These are phyloP conservation scores for button mushroom (Agaricus bisporus) DNA, from an alignment of 768 basidiomycete species.

Conservation along the genomic window DNA sequence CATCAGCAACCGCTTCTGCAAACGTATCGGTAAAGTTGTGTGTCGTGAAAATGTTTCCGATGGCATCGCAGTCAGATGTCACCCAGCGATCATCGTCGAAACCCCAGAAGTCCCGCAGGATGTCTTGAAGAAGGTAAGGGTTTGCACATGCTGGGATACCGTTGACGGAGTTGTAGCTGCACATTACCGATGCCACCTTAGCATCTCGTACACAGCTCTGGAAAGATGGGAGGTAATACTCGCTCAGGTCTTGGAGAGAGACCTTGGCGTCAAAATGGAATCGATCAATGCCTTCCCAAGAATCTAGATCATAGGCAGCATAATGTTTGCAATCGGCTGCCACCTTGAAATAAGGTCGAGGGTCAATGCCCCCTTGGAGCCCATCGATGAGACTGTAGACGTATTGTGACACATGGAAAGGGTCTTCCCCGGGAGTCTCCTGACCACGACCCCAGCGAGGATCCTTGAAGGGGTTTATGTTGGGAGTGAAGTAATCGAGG, in stretches of 20 bases:
- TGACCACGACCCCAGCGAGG: slow-evolving; percentile 60
- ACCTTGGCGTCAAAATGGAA: slow-evolving; percentile 49
- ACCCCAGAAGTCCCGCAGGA: slow-evolving; percentile 46
- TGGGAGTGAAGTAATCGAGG: slow-evolving; percentile 52
- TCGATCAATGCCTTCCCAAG: slow-evolving; percentile 47
- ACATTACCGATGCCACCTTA: slow-evolving; percentile 56
- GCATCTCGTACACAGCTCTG: slow-evolving; percentile 57
- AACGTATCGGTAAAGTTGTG: slow-evolving; percentile 42
- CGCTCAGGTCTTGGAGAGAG: slow-evolving; percentile 46
- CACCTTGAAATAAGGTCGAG: slow-evolving; percentile 42
- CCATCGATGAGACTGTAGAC: slow-evolving; percentile 48
- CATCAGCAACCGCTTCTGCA: slow-evolving; percentile 42
- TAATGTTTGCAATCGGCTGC: slow-evolving; percentile 57
- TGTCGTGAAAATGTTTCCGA: slow-evolving; percentile 42
- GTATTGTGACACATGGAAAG: slow-evolving; percentile 46
- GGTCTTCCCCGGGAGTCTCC: slow-evolving; percentile 59
- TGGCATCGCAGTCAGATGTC: slow-evolving; percentile 51
- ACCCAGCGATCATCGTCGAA: slow-evolving; percentile 47
- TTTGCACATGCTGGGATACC: slow-evolving; percentile 52
- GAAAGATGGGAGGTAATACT: slow-evolving; percentile 52
- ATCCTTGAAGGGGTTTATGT: slow-evolving; percentile 54
- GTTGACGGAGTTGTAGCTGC: slow-evolving; percentile 58
- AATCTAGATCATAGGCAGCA: slow-evolving; percentile 52
- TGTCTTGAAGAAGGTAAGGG: slow-evolving; percentile 43
- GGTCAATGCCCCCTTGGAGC: slow-evolving; percentile 52